Conservation (phyloP, 1,139 yeast genomes). For the Yamadazyma kanchanaburiensis region DNA sequence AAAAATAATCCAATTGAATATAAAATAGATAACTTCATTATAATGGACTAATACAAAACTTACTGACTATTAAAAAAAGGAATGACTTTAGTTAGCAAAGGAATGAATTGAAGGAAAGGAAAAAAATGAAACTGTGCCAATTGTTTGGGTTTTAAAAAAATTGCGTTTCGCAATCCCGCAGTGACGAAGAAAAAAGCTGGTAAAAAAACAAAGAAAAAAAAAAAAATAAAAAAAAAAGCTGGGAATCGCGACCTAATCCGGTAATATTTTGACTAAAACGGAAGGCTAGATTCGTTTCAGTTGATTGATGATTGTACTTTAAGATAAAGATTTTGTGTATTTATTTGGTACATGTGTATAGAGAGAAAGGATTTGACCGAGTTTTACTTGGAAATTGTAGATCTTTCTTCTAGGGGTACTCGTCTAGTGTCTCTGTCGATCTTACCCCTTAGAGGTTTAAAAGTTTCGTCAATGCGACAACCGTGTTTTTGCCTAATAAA, state of each 20-base stretch:
- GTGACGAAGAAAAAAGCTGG: constrained; percentile 2
- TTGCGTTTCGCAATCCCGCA: constrained; percentile 1
- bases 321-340: too few species aligned
- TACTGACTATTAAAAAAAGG: constrained; percentile 9
- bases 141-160: constrained; percentile 7
- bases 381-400: too few species aligned
- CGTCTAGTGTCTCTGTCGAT: too few species aligned
- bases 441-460: too few species aligned
- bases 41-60: constrained; percentile 1
- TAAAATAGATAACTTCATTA: constrained; percentile 18
- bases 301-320: too few species aligned
- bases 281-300: too few species aligned
- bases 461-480: too few species aligned
- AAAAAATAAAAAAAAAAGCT: neutral
- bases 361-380: too few species aligned
- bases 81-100: constrained; percentile 16
- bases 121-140: constrained; percentile 4
- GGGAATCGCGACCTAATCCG: constrained; percentile 1
- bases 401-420: too few species aligned
- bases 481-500: constrained; percentile 5
- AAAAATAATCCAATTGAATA: constrained; percentile 14
- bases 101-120: constrained; percentile 1
- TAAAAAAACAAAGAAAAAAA: constrained; percentile 4
- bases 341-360: too few species aligned
- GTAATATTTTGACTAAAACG: constrained; percentile 1